A percentile compares a stretch with the other conserved stretches of the same genome.
phyloP scores from a whole-genome alignment of 139 green algal genomes.

The Deuterostichococcus epilithicus region DNA sequence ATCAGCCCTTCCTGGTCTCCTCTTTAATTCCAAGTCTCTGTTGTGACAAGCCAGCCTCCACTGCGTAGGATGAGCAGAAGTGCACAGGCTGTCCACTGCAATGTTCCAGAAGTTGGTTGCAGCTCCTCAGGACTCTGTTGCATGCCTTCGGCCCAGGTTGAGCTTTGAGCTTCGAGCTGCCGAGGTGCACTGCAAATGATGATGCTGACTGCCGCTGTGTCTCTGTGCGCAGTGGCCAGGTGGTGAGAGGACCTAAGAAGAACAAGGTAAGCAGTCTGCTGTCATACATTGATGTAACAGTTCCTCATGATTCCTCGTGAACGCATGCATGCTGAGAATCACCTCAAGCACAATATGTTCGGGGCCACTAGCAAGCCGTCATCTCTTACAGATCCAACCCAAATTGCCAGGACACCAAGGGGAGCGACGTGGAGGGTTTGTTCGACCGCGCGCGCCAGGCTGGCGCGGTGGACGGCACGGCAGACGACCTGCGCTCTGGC shows the following conservation, averaged over 20 bases:
- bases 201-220: not conserved
- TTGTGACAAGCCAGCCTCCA: not conserved
- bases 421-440: constrained; percentile 32
- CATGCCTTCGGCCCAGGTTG: not conserved
- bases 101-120: too few relatives aligned
- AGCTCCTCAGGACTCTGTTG: too few relatives aligned
- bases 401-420: not conserved
- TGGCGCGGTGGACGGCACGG: constrained; percentile 54
- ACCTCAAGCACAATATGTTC: too few relatives aligned
- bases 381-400: not conserved
- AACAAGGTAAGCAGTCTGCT: not conserved
- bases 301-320: too few relatives aligned
- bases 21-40: not conserved
- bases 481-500: constrained; percentile 35
- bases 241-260: constrained; percentile 53
- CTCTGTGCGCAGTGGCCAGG: constrained; percentile 44
- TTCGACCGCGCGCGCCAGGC: constrained; percentile 58
- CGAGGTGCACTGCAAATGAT: not conserved
- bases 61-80: not conserved
- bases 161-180: not conserved
- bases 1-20: not conserved
- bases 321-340: too few relatives aligned
- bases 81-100: not conserved
- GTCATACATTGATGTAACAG: not conserved
- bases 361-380: not conserved